These are phyloP conservation scores for Geotrichum bryndzae DNA, from an alignment of 1,139 yeast species.

Conservation along the genomic window DNA sequence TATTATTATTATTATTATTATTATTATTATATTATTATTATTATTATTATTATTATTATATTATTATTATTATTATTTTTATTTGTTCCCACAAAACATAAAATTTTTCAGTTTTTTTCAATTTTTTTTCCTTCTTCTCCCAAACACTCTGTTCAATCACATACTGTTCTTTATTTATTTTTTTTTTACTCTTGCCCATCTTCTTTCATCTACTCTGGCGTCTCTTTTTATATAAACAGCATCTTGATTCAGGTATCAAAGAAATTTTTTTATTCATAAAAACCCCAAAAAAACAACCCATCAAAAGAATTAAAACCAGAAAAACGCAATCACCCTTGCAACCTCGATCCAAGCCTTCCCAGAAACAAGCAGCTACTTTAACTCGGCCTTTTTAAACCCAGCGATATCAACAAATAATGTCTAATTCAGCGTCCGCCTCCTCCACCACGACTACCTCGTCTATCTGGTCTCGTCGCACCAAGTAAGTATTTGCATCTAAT, in stretches of 20 bases:
- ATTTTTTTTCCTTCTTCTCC: neutral
- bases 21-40: too few species aligned
- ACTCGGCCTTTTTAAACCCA: constrained; percentile 9
- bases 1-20: too few species aligned
- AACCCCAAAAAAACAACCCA: too few species aligned
- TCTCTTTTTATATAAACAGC: neutral
- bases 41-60: too few species aligned
- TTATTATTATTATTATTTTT: too few species aligned
- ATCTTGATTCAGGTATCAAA: too few species aligned
- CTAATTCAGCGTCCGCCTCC: neutral
- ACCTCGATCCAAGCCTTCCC: neutral
- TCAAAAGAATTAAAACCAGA: too few species aligned
- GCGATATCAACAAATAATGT: constrained; percentile 2
- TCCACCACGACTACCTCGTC: constrained; percentile 19
- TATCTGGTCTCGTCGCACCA: constrained; percentile 27
- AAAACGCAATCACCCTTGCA: too few species aligned
- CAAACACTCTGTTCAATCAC: neutral
- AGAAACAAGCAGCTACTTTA: constrained; percentile 8
- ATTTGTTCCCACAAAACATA: neutral
- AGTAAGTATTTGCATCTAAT: constrained; percentile 19
- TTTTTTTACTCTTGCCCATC: neutral
- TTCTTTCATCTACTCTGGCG: neutral
- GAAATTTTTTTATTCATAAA: too few species aligned
- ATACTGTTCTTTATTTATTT: neutral
- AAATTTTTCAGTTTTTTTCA: neutral